A percentile compares a stretch with the other conserved stretches of the same genome.
Evolutionary conservation across 2,329 filamentous ascomycete genomes (phyloP).

Genomic region (Bipolaris victoriae): DNA sequence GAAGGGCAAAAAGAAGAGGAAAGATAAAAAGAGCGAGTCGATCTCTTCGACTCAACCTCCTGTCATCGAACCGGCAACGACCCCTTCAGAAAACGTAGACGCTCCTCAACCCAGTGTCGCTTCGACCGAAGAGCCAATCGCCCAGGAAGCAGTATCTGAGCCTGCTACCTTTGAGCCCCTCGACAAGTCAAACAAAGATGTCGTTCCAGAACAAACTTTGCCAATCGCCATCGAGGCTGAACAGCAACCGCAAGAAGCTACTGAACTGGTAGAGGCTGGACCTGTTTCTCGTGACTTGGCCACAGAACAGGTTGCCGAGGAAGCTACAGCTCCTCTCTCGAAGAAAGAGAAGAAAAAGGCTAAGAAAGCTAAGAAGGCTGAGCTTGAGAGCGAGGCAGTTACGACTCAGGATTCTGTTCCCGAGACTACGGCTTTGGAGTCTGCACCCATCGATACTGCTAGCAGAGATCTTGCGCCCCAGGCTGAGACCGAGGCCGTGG

Average conservation of each 20-base stretch:
- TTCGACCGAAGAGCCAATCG: conserved; percentile 3
- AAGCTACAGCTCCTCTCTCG: conserved; percentile 14
- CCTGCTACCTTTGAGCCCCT: neutral
- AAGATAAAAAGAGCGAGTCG: conserved; percentile 32
- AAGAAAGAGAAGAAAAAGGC: conserved; percentile 37
- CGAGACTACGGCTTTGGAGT: conserved; percentile 3
- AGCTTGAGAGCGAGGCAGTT: conserved; percentile 13
- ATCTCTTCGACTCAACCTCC: conserved; percentile 28
- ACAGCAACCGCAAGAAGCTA: neutral
- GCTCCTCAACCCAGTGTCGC: neutral
- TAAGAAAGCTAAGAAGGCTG: conserved; percentile 28
- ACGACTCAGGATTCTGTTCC: conserved; percentile 7
- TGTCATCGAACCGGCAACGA: conserved; percentile 12
- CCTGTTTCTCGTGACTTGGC: neutral
- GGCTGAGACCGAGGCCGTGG: neutral
- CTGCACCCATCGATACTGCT: conserved; percentile 5
- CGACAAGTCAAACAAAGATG: neutral
- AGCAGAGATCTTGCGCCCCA: conserved; percentile 1
- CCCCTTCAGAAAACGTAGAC: conserved; percentile 4
- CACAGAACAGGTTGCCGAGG: conserved; percentile 2
- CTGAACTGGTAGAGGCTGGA: neutral
- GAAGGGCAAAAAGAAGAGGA: conserved; percentile 41
- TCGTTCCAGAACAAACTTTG: neutral
- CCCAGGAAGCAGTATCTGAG: neutral
- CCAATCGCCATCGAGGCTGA: neutral